phyloP scores from a whole-genome alignment of 2,329 filamentous ascomycete genomes.

The Nakataea oryzae region DNA sequence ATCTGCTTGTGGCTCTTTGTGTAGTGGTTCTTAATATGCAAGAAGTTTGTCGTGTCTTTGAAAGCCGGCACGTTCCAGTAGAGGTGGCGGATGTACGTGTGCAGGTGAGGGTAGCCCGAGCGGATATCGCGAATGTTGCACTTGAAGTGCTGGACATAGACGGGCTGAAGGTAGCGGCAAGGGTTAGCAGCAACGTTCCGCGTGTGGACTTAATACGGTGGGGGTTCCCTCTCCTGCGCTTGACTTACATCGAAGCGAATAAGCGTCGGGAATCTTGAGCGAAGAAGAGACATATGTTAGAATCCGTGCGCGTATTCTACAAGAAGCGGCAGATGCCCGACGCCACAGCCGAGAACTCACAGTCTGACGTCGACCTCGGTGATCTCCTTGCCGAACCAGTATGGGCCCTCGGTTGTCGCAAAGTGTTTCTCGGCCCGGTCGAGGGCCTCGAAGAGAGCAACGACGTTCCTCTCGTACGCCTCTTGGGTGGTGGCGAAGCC shows the following conservation, averaged over 20 bases:
- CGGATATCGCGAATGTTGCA: conserved; percentile 81
- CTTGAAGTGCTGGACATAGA: conserved; percentile 83
- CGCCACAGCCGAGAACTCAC: conserved; percentile 26
- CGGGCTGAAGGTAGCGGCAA: conserved; percentile 27
- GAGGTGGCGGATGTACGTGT: conserved; percentile 70
- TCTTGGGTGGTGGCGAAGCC: conserved; percentile 79
- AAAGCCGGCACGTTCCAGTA: conserved; percentile 82
- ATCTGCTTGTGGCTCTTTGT: conserved; percentile 54
- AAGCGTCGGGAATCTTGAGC: conserved; percentile 51
- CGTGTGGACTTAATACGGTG: too few relatives aligned
- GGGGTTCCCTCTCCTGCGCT: too few relatives aligned
- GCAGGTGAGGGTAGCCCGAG: conserved; percentile 69
- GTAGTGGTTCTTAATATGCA: conserved; percentile 83
- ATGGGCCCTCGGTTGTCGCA: conserved; percentile 40
- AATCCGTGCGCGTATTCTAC: not conserved
- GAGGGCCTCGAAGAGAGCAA: conserved; percentile 62
- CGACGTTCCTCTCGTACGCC: conserved; percentile 69
- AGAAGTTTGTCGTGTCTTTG: conserved; percentile 73
- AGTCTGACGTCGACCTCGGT: conserved; percentile 79
- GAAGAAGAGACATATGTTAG: not conserved
- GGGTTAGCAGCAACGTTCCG: not conserved
- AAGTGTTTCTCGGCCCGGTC: conserved; percentile 70
- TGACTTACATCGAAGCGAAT: conserved; percentile 54
- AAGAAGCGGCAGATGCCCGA: not conserved
- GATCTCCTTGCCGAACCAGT: conserved; percentile 62